A percentile compares a stretch with the other conserved stretches of the same genome.
phyloP scores from a whole-genome alignment of 805 yeast genomes.

The Saccharomyces eubayanus region DNA sequence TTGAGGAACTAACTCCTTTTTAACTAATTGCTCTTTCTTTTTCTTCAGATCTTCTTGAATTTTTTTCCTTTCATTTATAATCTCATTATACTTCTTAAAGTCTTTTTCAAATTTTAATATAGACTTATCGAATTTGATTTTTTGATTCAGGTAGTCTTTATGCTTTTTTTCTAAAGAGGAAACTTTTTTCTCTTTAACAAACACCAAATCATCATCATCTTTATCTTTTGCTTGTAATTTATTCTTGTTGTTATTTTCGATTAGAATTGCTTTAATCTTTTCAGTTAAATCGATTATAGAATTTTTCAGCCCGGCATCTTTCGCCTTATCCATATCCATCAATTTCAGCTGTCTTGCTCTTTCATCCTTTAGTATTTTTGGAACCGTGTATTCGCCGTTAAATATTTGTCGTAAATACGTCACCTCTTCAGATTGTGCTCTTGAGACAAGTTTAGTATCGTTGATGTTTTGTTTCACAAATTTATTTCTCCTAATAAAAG shows the following conservation, averaged over 20 bases:
- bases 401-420: conserved; percentile 28
- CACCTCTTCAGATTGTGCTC: conserved; percentile 21
- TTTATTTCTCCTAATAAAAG: conserved; percentile 22
- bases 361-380: conserved; percentile 22
- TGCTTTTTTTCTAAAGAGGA: conserved; percentile 22
- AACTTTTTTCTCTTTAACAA: conserved; percentile 23
- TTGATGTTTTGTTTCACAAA: conserved; percentile 1
- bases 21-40: conserved; percentile 9
- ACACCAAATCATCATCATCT: conserved; percentile 21
- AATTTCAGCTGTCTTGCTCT: conserved; percentile 20
- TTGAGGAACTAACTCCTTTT: conserved; percentile 21
- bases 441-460: conserved; percentile 9
- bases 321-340: conserved; percentile 15
- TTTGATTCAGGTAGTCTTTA: conserved; percentile 12
- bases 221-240: neutral
- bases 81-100: conserved; percentile 37
- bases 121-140: conserved; percentile 23
- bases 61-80: conserved; percentile 37
- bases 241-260: conserved; percentile 7
- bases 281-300: conserved; percentile 24
- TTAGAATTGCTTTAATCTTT: conserved; percentile 18
- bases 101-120: conserved; percentile 29
- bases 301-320: conserved; percentile 9
- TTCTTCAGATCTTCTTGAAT: conserved; percentile 29
- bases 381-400: conserved; percentile 32